phyloP scores from a whole-genome alignment of 2,329 filamentous ascomycete genomes.

The Penicillium olsonii region DNA sequence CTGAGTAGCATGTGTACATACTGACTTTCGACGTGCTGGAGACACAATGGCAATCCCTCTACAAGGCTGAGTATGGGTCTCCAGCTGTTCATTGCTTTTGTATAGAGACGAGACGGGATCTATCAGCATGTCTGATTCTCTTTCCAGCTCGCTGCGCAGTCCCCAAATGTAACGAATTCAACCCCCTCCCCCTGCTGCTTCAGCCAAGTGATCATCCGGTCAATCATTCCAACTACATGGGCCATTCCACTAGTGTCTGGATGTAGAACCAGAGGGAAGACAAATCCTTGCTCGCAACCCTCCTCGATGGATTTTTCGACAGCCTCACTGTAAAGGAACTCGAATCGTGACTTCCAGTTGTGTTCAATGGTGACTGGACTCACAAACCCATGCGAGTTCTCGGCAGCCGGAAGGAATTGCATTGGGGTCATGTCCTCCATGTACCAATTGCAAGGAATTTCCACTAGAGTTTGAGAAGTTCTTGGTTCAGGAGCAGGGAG shows the following conservation, averaged over 20 bases:
- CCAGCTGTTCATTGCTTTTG: too few species aligned
- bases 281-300: slow-evolving; percentile 24
- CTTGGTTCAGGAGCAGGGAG: slow-evolving; percentile 26
- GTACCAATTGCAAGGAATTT: slow-evolving; percentile 49
- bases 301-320: slow-evolving; percentile 40
- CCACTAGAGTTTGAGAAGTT: slow-evolving; percentile 33
- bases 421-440: slow-evolving; percentile 51
- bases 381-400: slow-evolving; percentile 61
- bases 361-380: slow-evolving; percentile 58
- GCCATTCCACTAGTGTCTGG: slow-evolving; percentile 63
- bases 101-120: neutral
- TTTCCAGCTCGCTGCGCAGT: slow-evolving; percentile 34
- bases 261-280: slow-evolving; percentile 58
- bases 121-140: slow-evolving; percentile 9
- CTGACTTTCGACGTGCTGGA: too few species aligned
- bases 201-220: slow-evolving; percentile 55
- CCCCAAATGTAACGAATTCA: slow-evolving; percentile 34
- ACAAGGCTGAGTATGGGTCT: too few species aligned
- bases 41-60: too few species aligned
- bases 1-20: too few species aligned
- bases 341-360: slow-evolving; percentile 63
- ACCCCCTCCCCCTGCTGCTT: slow-evolving; percentile 39
- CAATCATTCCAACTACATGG: slow-evolving; percentile 61
- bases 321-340: slow-evolving; percentile 46
- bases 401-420: slow-evolving; percentile 45